Base-by-base conservation (phyloP, 2,329 filamentous ascomycete genomes). In the Bertia moriformis region DNA sequence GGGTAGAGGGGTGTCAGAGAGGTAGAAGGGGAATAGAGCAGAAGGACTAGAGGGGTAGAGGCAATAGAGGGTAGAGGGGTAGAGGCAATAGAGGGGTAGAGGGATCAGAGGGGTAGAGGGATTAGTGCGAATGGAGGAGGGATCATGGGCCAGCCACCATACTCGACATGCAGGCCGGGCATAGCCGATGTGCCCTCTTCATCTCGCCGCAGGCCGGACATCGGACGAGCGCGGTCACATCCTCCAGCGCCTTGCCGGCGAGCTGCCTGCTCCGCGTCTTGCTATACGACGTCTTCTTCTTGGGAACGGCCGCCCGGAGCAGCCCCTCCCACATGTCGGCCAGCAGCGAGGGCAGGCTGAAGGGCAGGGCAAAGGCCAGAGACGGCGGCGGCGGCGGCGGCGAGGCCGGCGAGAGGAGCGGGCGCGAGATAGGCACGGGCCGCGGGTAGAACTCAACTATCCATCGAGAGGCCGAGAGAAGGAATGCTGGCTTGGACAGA, bases 231-330 rank as follows among this genome's bases (percentile, higher is more conserved):
- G 75, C 73, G 45, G 82, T 91, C 42, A 93, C 78, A 56, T 98
- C 91, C 63, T 94, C 84, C 49, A 98, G 61, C 33, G 79, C 89
- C 65, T 98, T 98, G 53, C 91, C 91, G 18, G 88, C 89, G 79
- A 96, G 83, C 55, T 93, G 87, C 51, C 93, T 77, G 55, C 87
- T 80, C 49, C 91, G 74, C 70, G 87, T 94, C 67, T 91, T 94
- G 67, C 84, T 85, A 60, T 98, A 86, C 32, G 89, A 95, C 22
- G 87, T 93, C 73, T 96, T 98, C 67, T 94, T 96, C 72, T 98
- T 98, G 4, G 91, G 91, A 14, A 96, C 91, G 1, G n/a, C n/a
- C n/a, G 91, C 91, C 47, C 79, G 79, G 48, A 98, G 69, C 36
- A 98, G 73, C 4, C 84, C 87, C 49, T 95, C 89, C 89, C 89